These are phyloP conservation scores for Boechera retrofracta DNA, from an alignment of 345 rosid genomes.

Conservation along the genomic window DNA sequence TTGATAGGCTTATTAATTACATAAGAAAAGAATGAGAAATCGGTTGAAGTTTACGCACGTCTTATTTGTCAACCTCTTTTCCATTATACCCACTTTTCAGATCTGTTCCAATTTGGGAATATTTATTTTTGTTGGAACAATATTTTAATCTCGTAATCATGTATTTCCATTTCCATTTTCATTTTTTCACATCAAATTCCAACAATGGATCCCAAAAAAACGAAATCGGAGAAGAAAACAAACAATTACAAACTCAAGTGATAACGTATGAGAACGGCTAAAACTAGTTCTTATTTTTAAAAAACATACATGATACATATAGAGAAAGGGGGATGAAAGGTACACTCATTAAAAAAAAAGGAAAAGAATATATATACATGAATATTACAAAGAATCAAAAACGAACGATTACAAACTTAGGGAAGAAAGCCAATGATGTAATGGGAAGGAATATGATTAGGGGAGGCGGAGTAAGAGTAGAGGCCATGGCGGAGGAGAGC, in stretches of 20 bases:
- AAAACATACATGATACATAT: not conserved
- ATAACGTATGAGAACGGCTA: not conserved
- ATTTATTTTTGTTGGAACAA: not conserved
- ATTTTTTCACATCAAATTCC: not conserved
- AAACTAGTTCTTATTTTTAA: not conserved
- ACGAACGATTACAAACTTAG: not conserved
- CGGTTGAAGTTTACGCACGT: slow-evolving; percentile 16
- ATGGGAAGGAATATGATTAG: not conserved
- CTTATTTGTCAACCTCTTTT: slow-evolving; percentile 17
- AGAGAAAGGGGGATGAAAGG: not conserved
- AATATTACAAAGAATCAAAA: no score
- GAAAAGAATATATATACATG: not conserved
- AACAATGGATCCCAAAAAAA: not conserved
- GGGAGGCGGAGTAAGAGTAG: slow-evolving; percentile 4
- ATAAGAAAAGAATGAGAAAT: no score
- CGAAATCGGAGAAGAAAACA: not conserved
- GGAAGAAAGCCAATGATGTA: slow-evolving; percentile 24
- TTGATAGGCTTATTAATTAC: not conserved
- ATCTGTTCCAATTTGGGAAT: not conserved
- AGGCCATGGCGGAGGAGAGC: slow-evolving; percentile 3
- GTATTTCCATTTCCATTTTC: no score
- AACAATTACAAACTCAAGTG: not conserved
- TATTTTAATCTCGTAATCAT: not conserved
- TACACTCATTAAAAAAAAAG: not conserved
- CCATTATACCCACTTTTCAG: not conserved